A percentile compares a stretch with the other conserved stretches of the same genome.
phyloP scores from a whole-genome alignment of 1,284 basidiomycete species.

The Moesziomyces aphidis region DNA sequence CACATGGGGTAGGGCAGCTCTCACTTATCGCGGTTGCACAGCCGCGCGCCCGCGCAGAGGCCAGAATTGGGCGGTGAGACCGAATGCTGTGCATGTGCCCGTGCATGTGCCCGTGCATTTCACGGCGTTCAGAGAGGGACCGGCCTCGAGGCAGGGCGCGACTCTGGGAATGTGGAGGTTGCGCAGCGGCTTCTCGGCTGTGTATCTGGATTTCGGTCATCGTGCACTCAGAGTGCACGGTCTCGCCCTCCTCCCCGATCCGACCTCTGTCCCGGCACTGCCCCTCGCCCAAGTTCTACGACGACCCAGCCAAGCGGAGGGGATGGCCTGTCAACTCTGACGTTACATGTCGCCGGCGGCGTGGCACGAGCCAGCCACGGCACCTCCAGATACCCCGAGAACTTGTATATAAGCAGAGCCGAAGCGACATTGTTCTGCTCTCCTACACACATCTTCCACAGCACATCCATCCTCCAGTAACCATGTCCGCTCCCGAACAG shows the following conservation, averaged over 20 bases:
- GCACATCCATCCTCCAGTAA: neutral
- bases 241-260: too few relatives aligned
- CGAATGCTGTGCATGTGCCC: too few relatives aligned
- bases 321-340: too few relatives aligned
- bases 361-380: too few relatives aligned
- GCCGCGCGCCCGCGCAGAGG: neutral
- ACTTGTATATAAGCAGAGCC: neutral
- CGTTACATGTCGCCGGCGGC: too few relatives aligned
- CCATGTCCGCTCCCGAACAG: slow-evolving; percentile 40
- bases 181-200: neutral
- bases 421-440: neutral
- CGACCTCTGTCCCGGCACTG: too few relatives aligned
- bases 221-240: too few relatives aligned
- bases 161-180: neutral
- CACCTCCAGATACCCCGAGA: too few relatives aligned
- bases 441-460: neutral
- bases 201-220: neutral
- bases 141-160: too few relatives aligned
- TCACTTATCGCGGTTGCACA: neutral
- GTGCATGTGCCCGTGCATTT: neutral
- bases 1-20: neutral
- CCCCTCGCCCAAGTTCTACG: too few relatives aligned
- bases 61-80: neutral
- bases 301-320: too few relatives aligned
- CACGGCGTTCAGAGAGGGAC: neutral